A percentile compares a stretch with the other conserved stretches of the same genome.
Conservation (phyloP, 306 rosid species). For the Lathyrus aphaca region DNA sequence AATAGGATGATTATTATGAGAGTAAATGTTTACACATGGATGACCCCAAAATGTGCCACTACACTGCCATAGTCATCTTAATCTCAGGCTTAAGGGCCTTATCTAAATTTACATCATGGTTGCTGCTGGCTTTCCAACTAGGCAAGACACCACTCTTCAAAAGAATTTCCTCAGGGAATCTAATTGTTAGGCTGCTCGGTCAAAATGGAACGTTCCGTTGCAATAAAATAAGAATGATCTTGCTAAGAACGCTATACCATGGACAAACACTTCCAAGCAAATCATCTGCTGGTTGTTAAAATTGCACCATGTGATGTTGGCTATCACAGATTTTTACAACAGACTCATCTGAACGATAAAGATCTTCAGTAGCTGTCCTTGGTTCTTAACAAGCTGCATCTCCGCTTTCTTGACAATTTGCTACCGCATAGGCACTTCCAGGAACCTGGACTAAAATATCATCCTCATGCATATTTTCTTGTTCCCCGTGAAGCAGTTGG, state of each 20-base stretch:
- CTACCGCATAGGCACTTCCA: slow-evolving; percentile 81
- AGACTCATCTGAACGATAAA: background rate
- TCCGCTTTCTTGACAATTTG: slow-evolving; percentile 35
- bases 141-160: slow-evolving; percentile 13
- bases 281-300: slow-evolving; percentile 1
- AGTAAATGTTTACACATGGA: slow-evolving; percentile 6
- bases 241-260: background rate
- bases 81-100: slow-evolving; percentile 12
- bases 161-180: slow-evolving; percentile 4
- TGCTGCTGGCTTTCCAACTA: slow-evolving; percentile 1
- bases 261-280: slow-evolving; percentile 25
- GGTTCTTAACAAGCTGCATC: slow-evolving; percentile 35
- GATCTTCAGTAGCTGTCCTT: background rate
- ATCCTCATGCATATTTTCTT: slow-evolving; percentile 50
- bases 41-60: slow-evolving; percentile 20
- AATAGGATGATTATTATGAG: background rate
- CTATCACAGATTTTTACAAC: background rate
- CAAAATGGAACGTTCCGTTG: background rate
- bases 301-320: background rate
- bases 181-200: slow-evolving; percentile 3
- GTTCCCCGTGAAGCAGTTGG: slow-evolving; percentile 36
- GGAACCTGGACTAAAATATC: slow-evolving; percentile 82
- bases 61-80: slow-evolving; percentile 1
- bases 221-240: slow-evolving; percentile 1
- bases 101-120: slow-evolving; percentile 14